Evolutionary conservation across 805 yeast species (phyloP).

Genomic region (Spathaspora boniae): DNA sequence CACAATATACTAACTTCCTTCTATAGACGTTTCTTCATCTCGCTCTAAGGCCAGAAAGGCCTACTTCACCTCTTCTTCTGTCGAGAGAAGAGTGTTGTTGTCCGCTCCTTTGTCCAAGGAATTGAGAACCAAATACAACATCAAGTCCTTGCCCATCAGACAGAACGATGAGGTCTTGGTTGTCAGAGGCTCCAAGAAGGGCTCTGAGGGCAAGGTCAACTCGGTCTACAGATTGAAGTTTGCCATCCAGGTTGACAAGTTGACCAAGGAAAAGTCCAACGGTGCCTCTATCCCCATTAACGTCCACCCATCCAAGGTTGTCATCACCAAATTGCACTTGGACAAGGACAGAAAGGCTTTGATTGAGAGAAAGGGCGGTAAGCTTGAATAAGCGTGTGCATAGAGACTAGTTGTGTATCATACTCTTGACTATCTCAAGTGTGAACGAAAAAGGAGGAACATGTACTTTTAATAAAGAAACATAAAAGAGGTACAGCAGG

Average conservation of each 20-base stretch:
- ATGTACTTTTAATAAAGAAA: constrained; percentile 1
- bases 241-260: constrained; percentile 94
- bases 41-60: constrained; percentile 99
- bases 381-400: constrained; percentile 63
- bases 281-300: constrained; percentile 97
- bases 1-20: constrained; percentile 33
- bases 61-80: constrained; percentile 97
- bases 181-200: constrained; percentile 99
- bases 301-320: constrained; percentile 98
- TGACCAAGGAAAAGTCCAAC: constrained; percentile 95
- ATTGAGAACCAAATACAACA: constrained; percentile 94
- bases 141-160: constrained; percentile 96
- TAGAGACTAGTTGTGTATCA: constrained; percentile 12
- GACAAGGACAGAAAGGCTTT: constrained; percentile 99
- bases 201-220: constrained; percentile 97
- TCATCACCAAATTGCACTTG: constrained; percentile 95
- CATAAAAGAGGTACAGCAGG: not conserved
- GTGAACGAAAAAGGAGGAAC: not conserved
- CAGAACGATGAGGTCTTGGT: constrained; percentile 93
- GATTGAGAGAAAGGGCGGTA: constrained; percentile 97
- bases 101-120: constrained; percentile 99
- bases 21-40: constrained; percentile 97
- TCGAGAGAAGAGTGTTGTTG: constrained; percentile 89
- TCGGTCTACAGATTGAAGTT: constrained; percentile 99
- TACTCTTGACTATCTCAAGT: not conserved